Evolutionary conservation across 176 grass and related monocot species (phyloP), one percentile per base, ranked within the genome.

Genomic region (Cenchrus americanus): DNA sequence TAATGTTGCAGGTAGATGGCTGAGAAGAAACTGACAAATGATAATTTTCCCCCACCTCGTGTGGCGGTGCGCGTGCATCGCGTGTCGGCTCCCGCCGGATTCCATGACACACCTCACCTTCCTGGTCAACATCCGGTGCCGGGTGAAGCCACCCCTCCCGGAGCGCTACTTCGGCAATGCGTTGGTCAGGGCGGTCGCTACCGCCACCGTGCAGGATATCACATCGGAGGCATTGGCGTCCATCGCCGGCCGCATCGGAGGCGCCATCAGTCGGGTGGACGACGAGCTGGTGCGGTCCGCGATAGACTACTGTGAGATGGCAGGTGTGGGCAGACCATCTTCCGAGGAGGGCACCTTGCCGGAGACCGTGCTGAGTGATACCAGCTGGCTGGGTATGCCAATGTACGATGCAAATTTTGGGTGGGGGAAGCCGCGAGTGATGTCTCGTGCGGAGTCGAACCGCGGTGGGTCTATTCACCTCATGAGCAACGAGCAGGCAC

Each of bases 341-440:
- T 37, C 34, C 30, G 42, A 0, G 34, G 34, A 37, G 81, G 3
- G 67, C 21, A 18, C 27, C 72, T 6, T 84, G 53, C 40, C 27
- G 4, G 78, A 84, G 30, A 88, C 68, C 0, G 83, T 83, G 2
- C 66, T 91, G 6, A 67, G 72, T n/a, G 62, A 75, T 21, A 54
- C 60, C 19, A 87, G 89, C 64, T 94, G 92, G 92, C 66, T 88
- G 3, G 79, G 75, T 19, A 17, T 91, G 73, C 83, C 86, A 1
- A 32, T 89, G 27, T 79, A 79, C 43, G 89, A 87, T 8, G 86
- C 51, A 0, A 80, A 94, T 81, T 91, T 94, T 17, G 89, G 89
- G 0, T 94, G 83, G 89, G 88, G 86, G 13, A 54, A 53, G 50
- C 92, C 83, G 40, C 17, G 5, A 58, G 30, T 71, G 32, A 91